Percentiles rank a stretch among this genome's conserved stretches.
Conservation (phyloP, 2,329 filamentous ascomycete genomes). For the Diaporthe sp. region DNA sequence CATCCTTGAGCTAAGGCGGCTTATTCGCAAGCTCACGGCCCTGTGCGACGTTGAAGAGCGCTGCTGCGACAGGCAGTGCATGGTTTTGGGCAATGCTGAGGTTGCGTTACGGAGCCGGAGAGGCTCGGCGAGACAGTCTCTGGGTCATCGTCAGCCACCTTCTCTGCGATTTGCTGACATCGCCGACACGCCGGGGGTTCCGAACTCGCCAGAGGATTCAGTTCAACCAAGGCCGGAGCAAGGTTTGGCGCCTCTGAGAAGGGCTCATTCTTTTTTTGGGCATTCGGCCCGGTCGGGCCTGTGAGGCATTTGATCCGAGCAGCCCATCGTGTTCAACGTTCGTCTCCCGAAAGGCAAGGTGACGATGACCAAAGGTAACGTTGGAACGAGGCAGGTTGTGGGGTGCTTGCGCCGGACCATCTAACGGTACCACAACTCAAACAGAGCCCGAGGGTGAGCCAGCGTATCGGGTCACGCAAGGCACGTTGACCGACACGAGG, state of each 20-base stretch:
- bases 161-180: slow-evolving; percentile 9
- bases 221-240: neutral
- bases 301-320: neutral
- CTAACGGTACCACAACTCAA: neutral
- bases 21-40: neutral
- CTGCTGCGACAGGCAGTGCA: neutral
- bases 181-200: neutral
- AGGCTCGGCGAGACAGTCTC: neutral
- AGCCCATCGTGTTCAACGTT: neutral
- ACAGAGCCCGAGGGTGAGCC: neutral
- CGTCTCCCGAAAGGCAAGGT: neutral
- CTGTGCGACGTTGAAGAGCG: slow-evolving; percentile 9
- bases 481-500: slow-evolving; percentile 6
- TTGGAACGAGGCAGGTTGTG: neutral
- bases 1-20: neutral
- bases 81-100: neutral
- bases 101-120: neutral
- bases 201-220: neutral
- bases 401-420: neutral
- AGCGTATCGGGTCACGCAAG: neutral
- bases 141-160: slow-evolving; percentile 8
- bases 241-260: neutral
- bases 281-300: slow-evolving; percentile 11
- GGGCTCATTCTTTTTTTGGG: slow-evolving; percentile 8
- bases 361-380: slow-evolving; percentile 24